phyloP scores from a whole-genome alignment of 2,329 filamentous ascomycete genomes.

The Fusarium kyushuense region DNA sequence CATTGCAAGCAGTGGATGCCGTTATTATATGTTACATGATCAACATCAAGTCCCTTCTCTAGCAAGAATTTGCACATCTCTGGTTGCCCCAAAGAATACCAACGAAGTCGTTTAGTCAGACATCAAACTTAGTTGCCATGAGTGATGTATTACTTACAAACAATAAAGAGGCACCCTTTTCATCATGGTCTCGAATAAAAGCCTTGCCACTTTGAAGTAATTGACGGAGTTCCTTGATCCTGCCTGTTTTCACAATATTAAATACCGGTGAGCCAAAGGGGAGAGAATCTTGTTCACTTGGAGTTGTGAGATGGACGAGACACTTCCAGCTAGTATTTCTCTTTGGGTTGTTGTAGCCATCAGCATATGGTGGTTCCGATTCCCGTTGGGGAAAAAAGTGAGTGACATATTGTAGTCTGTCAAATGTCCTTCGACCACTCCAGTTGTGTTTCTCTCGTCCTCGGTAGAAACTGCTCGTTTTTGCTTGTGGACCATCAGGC shows the following conservation, averaged over 20 bases:
- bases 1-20: too few species aligned
- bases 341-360: constrained; percentile 1
- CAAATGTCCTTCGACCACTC: background rate
- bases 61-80: constrained; percentile 30
- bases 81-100: constrained; percentile 19
- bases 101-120: background rate
- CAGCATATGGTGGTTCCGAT: constrained; percentile 7
- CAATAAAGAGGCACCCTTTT: constrained; percentile 34
- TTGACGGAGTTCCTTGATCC: background rate
- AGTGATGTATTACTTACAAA: constrained; percentile 33
- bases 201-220: constrained; percentile 29
- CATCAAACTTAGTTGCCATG: too few species aligned
- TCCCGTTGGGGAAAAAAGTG: background rate
- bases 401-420: constrained; percentile 14
- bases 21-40: constrained; percentile 4
- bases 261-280: constrained; percentile 8
- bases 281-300: constrained; percentile 7
- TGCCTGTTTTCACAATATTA: background rate
- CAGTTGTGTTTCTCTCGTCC: background rate
- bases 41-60: constrained; percentile 16
- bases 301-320: constrained; percentile 12
- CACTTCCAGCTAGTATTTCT: accelerated
- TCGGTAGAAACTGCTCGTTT: background rate
- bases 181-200: constrained; percentile 39
- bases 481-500: constrained; percentile 6